phyloP scores from a whole-genome alignment of 192 early-diverging fungal species.

The Entophlyctis luteolus region DNA sequence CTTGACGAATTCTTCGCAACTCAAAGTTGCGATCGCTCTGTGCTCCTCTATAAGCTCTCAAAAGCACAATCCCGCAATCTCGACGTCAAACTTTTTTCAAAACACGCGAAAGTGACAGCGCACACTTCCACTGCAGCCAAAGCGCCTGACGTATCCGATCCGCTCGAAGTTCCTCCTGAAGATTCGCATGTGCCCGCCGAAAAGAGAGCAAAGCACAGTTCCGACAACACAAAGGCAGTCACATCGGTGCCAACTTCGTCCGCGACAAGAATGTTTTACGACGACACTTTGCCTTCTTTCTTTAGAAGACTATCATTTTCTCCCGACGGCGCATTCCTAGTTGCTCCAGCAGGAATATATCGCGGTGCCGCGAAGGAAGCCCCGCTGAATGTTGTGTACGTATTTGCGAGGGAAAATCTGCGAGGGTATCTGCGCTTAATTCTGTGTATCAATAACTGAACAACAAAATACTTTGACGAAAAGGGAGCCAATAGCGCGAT shows the following conservation, averaged over 20 bases:
- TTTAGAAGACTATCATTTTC: conserved; percentile 83
- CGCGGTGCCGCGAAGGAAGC: background rate
- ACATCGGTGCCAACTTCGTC: no score
- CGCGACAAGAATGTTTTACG: conserved; percentile 34
- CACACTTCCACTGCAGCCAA: no score
- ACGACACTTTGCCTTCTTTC: conserved; percentile 87
- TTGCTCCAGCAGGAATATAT: conserved; percentile 69
- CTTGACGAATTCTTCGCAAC: conserved; percentile 78
- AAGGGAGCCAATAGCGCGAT: conserved; percentile 64
- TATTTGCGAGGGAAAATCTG: conserved; percentile 20
- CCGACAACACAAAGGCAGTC: no score
- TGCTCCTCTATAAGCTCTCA: background rate
- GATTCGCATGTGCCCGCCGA: no score
- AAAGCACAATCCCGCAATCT: background rate
- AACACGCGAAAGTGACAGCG: background rate
- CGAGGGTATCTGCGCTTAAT: background rate
- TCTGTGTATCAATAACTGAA: no score
- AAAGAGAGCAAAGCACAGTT: no score
- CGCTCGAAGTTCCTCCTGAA: no score
- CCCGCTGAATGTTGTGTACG: conserved; percentile 11
- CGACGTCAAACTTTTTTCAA: background rate
- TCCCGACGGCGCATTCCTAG: conserved; percentile 79
- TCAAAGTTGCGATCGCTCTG: conserved; percentile 86
- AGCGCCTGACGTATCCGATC: background rate
- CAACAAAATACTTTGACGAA: no score